phyloP scores from a whole-genome alignment of 345 rosid species.

The Anacardium occidentale region DNA sequence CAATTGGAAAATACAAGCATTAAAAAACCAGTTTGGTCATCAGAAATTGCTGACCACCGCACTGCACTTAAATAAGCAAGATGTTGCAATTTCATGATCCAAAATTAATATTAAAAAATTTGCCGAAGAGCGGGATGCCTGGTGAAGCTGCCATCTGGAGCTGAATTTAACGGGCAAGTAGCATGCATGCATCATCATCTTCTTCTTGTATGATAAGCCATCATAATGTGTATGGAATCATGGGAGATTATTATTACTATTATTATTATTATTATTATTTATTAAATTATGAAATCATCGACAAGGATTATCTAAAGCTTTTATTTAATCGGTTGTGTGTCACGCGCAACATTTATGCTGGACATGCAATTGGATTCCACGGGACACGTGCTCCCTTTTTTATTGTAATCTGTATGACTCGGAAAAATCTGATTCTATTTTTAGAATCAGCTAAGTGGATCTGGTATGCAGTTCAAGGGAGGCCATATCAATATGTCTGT shows the following conservation, averaged over 20 bases:
- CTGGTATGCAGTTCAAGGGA: background rate
- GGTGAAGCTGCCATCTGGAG: background rate
- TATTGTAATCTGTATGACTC: too few species aligned
- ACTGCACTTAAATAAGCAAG: too few species aligned
- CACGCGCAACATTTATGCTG: background rate
- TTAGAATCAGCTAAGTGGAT: too few species aligned
- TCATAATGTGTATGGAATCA: background rate
- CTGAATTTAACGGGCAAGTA: background rate
- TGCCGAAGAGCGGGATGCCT: background rate
- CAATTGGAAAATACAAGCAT: too few species aligned
- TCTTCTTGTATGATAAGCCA: background rate
- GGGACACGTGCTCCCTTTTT: background rate
- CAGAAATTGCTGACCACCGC: too few species aligned
- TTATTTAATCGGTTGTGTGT: background rate
- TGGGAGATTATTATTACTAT: background rate
- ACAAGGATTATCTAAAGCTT: background rate
- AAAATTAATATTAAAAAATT: too few species aligned
- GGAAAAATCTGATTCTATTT: too few species aligned
- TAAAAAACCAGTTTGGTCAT: too few species aligned
- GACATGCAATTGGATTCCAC: background rate
- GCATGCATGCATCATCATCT: background rate
- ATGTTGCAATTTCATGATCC: too few species aligned
- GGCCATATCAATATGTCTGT: background rate
- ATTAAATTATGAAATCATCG: too few species aligned
- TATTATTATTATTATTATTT: background rate